These are phyloP conservation scores for Ceratocystiopsis sp. DNA, from an alignment of 2,329 filamentous ascomycete genomes.

Conservation along the genomic window DNA sequence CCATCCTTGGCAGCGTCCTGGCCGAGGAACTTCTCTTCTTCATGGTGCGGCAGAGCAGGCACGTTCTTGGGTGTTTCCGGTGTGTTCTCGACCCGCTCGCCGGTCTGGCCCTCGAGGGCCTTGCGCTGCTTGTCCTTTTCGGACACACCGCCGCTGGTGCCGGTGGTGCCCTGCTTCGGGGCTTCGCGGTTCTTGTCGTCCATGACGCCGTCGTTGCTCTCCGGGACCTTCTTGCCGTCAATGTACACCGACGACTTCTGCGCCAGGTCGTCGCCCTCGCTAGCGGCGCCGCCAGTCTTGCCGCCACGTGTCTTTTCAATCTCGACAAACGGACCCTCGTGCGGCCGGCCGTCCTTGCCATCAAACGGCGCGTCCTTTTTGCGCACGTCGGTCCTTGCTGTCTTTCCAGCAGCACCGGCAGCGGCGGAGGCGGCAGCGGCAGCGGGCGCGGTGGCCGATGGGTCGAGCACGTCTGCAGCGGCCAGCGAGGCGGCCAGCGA, in stretches of 20 bases:
- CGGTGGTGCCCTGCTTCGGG: constrained; percentile 72
- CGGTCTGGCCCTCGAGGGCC: constrained; percentile 46
- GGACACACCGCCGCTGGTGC: constrained; percentile 76
- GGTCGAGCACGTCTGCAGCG: background rate
- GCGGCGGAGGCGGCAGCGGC: background rate
- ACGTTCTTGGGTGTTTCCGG: constrained; percentile 75
- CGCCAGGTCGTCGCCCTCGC: constrained; percentile 28
- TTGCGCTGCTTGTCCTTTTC: constrained; percentile 68
- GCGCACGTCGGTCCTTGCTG: constrained; percentile 21
- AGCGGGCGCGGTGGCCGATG: background rate
- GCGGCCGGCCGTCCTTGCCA: constrained; percentile 83
- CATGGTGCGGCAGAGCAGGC: constrained; percentile 64
- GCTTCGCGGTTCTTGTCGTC: constrained; percentile 62
- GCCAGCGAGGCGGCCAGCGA: background rate
- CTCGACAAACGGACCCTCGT: constrained; percentile 66
- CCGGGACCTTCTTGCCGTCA: constrained; percentile 44
- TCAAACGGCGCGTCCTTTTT: constrained; percentile 76
- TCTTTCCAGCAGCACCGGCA: constrained; percentile 9
- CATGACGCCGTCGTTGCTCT: constrained; percentile 72
- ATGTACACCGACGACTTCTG: constrained; percentile 35
- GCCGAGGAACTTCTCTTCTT: constrained; percentile 48
- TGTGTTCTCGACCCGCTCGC: constrained; percentile 51
- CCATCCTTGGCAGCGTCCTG: constrained; percentile 21
- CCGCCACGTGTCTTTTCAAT: constrained; percentile 20
- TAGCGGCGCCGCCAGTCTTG: constrained; percentile 18